Conservation (phyloP, 768 basidiomycete species). For the Candolleomyces aberdarensis region DNA sequence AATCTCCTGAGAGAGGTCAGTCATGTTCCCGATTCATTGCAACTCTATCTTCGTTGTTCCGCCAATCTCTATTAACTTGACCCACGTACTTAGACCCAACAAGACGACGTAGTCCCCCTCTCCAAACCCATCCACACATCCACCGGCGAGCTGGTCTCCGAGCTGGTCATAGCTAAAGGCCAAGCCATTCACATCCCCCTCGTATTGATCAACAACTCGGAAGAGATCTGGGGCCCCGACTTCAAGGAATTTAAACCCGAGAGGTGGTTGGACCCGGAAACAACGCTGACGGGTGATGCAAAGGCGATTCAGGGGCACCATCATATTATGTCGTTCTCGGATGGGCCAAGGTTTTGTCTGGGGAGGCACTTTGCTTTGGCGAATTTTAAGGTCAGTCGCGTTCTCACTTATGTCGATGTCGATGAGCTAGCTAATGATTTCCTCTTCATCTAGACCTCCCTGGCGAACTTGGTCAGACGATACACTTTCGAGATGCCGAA, state of each 20-base stretch:
- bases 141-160: slow-evolving; percentile 35
- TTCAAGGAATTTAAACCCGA: slow-evolving; percentile 59
- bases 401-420: not conserved
- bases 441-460: too few species aligned
- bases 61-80: too few species aligned
- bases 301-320: slow-evolving; percentile 46
- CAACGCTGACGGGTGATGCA: slow-evolving; percentile 23
- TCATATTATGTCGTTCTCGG: slow-evolving; percentile 49
- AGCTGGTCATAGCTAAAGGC: slow-evolving; percentile 46
- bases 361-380: slow-evolving; percentile 47
- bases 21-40: not conserved
- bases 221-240: slow-evolving; percentile 57
- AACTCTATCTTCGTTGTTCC: too few species aligned
- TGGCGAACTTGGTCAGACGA: too few species aligned
- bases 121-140: slow-evolving; percentile 40
- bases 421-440: too few species aligned
- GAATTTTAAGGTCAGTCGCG: slow-evolving; percentile 36
- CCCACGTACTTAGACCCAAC: slow-evolving; percentile 16
- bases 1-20: too few species aligned
- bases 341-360: slow-evolving; percentile 49
- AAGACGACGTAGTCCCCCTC: slow-evolving; percentile 62
- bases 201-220: slow-evolving; percentile 44
- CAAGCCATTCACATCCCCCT: slow-evolving; percentile 42
- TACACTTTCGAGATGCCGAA: too few species aligned
- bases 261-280: slow-evolving; percentile 47